phyloP scores from a whole-genome alignment of 2,329 filamentous ascomycete species.

The Berkeleyomyces basicola region DNA sequence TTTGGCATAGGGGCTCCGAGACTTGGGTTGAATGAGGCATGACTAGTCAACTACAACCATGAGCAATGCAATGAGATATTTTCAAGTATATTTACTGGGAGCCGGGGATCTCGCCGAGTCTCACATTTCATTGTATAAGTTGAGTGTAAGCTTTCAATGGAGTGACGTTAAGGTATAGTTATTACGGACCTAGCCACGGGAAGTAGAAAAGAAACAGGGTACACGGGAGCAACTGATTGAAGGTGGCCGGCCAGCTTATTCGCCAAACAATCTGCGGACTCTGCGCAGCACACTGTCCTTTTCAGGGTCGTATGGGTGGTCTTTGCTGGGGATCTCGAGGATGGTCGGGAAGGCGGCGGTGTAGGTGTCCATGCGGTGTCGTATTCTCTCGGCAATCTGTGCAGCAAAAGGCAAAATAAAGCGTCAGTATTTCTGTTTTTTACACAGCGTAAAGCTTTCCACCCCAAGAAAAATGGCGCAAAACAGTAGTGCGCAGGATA shows the following conservation, averaged over 20 bases:
- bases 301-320: slow-evolving; percentile 96
- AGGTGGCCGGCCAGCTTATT: slow-evolving; percentile 30
- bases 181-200: background rate
- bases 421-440: background rate
- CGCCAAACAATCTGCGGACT: slow-evolving; percentile 51
- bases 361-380: slow-evolving; percentile 77
- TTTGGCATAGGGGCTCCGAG: no score
- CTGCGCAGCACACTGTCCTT: slow-evolving; percentile 94
- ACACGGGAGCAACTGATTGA: background rate
- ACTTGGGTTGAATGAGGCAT: no score
- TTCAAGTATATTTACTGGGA: no score
- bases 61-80: no score
- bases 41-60: no score
- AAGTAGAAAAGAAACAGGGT: background rate
- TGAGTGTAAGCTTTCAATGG: no score
- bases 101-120: no score
- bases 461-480: background rate
- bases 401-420: background rate
- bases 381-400: slow-evolving; percentile 86
- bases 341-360: slow-evolving; percentile 91
- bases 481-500: background rate
- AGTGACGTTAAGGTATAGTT: no score
- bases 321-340: slow-evolving; percentile 94
- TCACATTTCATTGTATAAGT: no score
- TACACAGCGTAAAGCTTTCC: no score